Evolutionary conservation across 2,329 filamentous ascomycete species (phyloP), one percentile per base, ranked within the genome.

Genomic region (Botrytis tulipae): DNA sequence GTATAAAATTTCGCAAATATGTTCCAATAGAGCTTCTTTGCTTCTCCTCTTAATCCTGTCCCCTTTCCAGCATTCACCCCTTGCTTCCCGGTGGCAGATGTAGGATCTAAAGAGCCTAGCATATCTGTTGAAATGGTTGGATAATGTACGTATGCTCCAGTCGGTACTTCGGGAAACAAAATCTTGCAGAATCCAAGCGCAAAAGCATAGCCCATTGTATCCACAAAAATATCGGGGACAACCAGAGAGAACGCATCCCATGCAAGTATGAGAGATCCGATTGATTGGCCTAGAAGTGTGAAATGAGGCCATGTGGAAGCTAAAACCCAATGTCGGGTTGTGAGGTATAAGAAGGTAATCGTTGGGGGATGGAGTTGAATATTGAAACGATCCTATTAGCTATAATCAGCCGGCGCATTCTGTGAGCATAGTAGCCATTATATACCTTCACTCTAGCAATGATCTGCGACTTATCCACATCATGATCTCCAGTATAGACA

Each of bases 191-290:
- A 86, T 14, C 93, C 94, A 18, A 97, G 88, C 0, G 93, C 89
- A 81, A 98, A 99, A 40, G 95, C 94, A 80, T 98, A 99, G 75
- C 96, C 96, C 95, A 99, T 98, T 2, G 96, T 99, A 81, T 99
- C 96, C 78, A 99, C 87, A 81, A 98, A 97, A 70, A 98, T 88
- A 82, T 99, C 96, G 0, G 96, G 96, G 0, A 95, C 93, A 4
- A 98, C 87, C 4, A 98, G 88, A n/a, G 89, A 91, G 82, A 99
- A 96, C 18, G 95, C 95, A 80, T 99, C 95, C 86, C 93, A 96
- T 40, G 93, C 95, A 71, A 99, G 86, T 42, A 97, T 81, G 63
- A 99, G 81, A 9, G 95, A 98, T 60, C 96, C 96, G 5, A 98
- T 80, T 3, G 94, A 97, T 82, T 99, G 96, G n/a, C 95, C 95